Evolutionary conservation across 1,139 yeast species (phyloP), one percentile per base, ranked within the genome.

Genomic region (Yueomyces sp.): DNA sequence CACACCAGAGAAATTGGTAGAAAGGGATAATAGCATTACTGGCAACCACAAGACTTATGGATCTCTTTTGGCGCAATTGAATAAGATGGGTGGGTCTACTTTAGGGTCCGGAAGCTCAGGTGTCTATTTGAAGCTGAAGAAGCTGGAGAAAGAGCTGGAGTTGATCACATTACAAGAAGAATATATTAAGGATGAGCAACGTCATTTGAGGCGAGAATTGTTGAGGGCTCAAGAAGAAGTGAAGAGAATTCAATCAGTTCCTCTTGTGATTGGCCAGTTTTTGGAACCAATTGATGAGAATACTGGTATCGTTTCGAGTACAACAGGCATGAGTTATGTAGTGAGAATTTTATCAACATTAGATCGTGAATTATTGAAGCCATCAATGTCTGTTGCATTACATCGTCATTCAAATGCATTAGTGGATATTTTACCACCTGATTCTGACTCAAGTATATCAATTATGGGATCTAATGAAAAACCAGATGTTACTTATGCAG

Each of bases 161-260:
- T 69, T 91, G 44, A 67, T 93, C 49, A 68, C 75, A 46, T 70
- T 91, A 51, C 98, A 91, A 65, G 98, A 91, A 63, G 97, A 89
- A 48, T 93, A 89, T 63, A 87, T 93, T 60, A 91, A 91, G 62
- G 98, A 91, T 62, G 99, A 93, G 64, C 96, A 89, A 61, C 93
- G 96, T 59, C 95, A 89, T 64, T 73, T 93, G 60, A 89, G 86
- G 60, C 74, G 97, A 52, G 99, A 93, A 67, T 73, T 93, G 45
- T 80, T 89, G 39, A 78, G 97, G 54, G 98, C 98, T 1, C 98
- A 93, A 63, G 98, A 93, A 64, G 99, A 93, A 65, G 98, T 91
- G 41, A 91, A 91, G 64, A 77, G 96, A 55, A 93, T 93, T 62
- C 95, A 91, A 60, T 84, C 96, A 3, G 99, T 93, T 41, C 99